phyloP scores from a whole-genome alignment of 305 asterid genomes.

The Salvia sclarea region DNA sequence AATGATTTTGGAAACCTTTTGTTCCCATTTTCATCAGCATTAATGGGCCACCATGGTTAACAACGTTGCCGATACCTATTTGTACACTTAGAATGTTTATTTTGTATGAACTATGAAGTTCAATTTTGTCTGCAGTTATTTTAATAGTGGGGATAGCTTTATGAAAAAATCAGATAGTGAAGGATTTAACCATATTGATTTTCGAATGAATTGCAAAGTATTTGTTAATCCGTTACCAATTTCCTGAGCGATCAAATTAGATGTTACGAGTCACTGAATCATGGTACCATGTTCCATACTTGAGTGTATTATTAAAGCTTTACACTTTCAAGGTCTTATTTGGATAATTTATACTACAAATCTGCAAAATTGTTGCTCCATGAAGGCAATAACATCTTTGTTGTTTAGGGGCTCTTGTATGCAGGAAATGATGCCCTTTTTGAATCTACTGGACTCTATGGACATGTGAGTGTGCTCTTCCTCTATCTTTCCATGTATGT shows the following conservation, averaged over 20 bases:
- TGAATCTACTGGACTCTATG: constrained; percentile 69
- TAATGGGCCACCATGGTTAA: not conserved
- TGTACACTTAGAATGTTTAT: not conserved
- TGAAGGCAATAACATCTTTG: constrained; percentile 22
- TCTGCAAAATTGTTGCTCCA: constrained; percentile 18
- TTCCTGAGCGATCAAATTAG: constrained; percentile 4
- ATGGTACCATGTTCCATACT: constrained; percentile 2
- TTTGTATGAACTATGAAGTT: not conserved
- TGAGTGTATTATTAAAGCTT: not conserved
- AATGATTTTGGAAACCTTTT: not conserved
- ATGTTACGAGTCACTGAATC: constrained; percentile 16
- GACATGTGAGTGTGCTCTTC: constrained; percentile 51
- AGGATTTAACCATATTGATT: not conserved
- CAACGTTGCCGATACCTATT: not conserved
- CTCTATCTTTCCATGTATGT: not conserved
- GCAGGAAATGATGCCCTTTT: constrained; percentile 62
- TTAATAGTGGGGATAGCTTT: not conserved
- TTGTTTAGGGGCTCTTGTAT: constrained; percentile 63
- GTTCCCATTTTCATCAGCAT: not conserved
- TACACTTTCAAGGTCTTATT: not conserved
- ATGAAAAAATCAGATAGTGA: not conserved
- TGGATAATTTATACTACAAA: not conserved
- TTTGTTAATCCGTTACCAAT: not conserved
- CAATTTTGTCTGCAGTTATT: not conserved
- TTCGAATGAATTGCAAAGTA: not conserved